These are phyloP conservation scores for Talaromyces trachyspermus DNA, from an alignment of 495 filamentous ascomycete genomes.

Conservation along the genomic window DNA sequence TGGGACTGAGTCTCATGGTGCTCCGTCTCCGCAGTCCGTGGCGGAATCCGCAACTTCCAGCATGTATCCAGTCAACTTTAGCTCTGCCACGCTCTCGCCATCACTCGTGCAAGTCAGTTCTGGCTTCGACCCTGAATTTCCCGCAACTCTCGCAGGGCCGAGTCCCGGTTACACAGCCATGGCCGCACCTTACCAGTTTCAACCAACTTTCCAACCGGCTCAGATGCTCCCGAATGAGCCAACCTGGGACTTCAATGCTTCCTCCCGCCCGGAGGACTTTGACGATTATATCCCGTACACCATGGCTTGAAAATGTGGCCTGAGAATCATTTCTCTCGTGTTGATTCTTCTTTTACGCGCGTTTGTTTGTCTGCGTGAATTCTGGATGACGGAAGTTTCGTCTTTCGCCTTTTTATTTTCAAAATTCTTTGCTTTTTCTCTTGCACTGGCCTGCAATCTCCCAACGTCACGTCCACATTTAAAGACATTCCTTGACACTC, in stretches of 20 bases:
- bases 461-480: slow-evolving; percentile 10
- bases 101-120: slow-evolving; percentile 1
- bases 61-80: slow-evolving; percentile 21
- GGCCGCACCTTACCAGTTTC: slow-evolving; percentile 25
- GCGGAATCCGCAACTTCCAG: slow-evolving; percentile 29
- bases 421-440: slow-evolving; percentile 2
- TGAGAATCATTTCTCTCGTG: no score
- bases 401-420: slow-evolving; percentile 4
- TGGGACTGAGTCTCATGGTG: slow-evolving; percentile 31
- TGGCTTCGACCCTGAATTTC: slow-evolving; percentile 18
- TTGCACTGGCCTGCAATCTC: slow-evolving; percentile 7
- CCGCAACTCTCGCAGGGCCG: slow-evolving; percentile 24
- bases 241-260: slow-evolving; percentile 31
- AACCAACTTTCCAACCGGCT: slow-evolving; percentile 24
- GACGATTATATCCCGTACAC: slow-evolving; percentile 31
- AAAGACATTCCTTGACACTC: slow-evolving; percentile 9
- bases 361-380: background rate
- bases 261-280: slow-evolving; percentile 20
- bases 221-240: slow-evolving; percentile 14
- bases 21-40: slow-evolving; percentile 37
- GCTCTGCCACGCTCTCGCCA: slow-evolving; percentile 5
- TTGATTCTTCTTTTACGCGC: background rate
- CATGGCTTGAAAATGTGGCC: slow-evolving; percentile 4
- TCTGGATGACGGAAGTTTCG: background rate
- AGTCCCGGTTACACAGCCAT: slow-evolving; percentile 28